A percentile compares a stretch with the other conserved stretches of the same genome.
phyloP scores from a whole-genome alignment of 31 red algal genomes.

The Odonthalia washingtoniensis region DNA sequence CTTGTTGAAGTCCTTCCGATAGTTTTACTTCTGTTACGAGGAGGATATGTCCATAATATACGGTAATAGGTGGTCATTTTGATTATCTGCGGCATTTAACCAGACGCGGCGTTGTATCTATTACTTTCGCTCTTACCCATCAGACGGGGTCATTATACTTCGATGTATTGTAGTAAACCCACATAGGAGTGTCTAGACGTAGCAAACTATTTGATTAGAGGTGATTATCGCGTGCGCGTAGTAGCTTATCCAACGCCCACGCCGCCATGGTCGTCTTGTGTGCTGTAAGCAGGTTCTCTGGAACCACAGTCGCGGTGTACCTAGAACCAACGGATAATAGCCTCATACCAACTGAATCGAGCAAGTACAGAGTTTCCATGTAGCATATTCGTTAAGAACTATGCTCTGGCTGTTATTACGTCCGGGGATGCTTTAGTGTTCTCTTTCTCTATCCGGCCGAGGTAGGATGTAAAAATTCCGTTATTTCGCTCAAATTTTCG shows the following conservation, averaged over 20 bases:
- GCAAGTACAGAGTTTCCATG: not conserved
- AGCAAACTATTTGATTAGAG: too few relatives aligned
- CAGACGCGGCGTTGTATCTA: not conserved
- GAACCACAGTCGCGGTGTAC: not conserved
- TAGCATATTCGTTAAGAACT: too few relatives aligned
- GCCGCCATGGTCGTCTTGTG: too few relatives aligned
- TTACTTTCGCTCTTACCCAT: not conserved
- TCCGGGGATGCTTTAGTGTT: not conserved
- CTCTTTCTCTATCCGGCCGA: not conserved
- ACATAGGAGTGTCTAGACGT: too few relatives aligned
- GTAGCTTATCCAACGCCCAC: too few relatives aligned
- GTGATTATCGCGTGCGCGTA: too few relatives aligned
- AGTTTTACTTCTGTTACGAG: not conserved
- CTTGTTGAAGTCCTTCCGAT: too few relatives aligned
- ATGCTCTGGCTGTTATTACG: not conserved
- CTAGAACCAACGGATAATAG: not conserved
- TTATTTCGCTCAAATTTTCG: conserved; percentile 14
- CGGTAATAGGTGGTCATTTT: not conserved
- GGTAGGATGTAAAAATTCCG: not conserved
- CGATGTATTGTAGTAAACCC: not conserved
- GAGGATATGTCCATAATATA: not conserved
- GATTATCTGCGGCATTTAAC: not conserved
- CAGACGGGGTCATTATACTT: not conserved
- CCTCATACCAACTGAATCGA: not conserved
- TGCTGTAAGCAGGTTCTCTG: too few relatives aligned